phyloP scores from a whole-genome alignment of 352 stramenopile genomes.

The Peronospora belbahrii region DNA sequence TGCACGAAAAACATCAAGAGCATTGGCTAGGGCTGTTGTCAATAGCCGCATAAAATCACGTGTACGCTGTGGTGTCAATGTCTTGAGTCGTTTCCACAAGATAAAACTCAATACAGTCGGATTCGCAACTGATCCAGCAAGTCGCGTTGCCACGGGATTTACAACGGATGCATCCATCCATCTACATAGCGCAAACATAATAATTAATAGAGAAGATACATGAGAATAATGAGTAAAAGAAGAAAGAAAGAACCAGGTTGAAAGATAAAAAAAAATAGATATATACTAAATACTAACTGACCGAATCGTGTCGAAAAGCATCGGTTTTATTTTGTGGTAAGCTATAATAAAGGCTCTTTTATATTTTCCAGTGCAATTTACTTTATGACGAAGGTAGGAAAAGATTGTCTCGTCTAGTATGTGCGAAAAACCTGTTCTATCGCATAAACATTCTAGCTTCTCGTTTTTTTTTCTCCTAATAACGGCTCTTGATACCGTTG shows the following conservation, averaged over 20 bases:
- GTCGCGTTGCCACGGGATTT: slow-evolving; percentile 39
- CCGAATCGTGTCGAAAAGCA: slow-evolving; percentile 42
- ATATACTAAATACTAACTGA: no score
- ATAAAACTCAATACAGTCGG: slow-evolving; percentile 66
- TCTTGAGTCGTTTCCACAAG: slow-evolving; percentile 66
- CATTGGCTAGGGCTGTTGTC: slow-evolving; percentile 46
- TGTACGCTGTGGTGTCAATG: slow-evolving; percentile 62
- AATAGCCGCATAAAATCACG: slow-evolving; percentile 61
- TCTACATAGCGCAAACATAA: slow-evolving; percentile 9
- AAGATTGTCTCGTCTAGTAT: slow-evolving; percentile 11
- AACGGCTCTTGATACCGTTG: not conserved
- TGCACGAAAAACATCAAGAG: slow-evolving; percentile 41
- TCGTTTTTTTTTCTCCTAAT: slow-evolving; percentile 3
- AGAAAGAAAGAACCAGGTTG: no score
- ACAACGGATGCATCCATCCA: slow-evolving; percentile 59
- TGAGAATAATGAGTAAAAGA: no score
- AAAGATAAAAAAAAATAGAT: no score
- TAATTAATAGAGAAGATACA: not conserved
- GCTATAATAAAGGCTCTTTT: no score
- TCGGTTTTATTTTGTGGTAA: no score
- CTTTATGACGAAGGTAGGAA: slow-evolving; percentile 10
- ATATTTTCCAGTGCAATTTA: not conserved
- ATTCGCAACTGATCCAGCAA: slow-evolving; percentile 67
- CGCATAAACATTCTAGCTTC: not conserved
- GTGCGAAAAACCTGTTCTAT: slow-evolving; percentile 8